phyloP scores from a whole-genome alignment of 225 moss, liverwort and hornwort species.

The Bryoerythrophyllum caledonicum region DNA sequence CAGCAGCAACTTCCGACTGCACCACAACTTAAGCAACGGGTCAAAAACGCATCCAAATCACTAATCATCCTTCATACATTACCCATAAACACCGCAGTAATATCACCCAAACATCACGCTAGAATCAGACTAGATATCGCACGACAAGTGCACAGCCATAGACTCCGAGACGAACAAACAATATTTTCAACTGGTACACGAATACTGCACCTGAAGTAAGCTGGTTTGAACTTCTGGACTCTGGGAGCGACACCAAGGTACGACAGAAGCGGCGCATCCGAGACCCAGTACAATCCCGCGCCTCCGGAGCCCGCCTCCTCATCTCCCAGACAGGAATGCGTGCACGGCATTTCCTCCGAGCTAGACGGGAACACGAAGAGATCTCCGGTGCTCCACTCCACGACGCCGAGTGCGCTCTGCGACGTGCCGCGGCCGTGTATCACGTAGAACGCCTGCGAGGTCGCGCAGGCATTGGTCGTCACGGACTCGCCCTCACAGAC shows the following conservation, averaged over 20 bases:
- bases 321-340: conserved; percentile 43
- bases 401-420: conserved; percentile 31
- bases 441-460: conserved; percentile 64
- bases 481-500: conserved; percentile 49
- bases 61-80: no score
- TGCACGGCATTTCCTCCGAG: conserved; percentile 48
- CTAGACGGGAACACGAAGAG: conserved; percentile 55
- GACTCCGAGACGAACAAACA: no score
- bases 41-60: no score
- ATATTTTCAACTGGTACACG: neutral
- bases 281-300: conserved; percentile 64
- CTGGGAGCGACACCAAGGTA: conserved; percentile 66
- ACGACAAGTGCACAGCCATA: no score
- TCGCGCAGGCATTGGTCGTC: conserved; percentile 54
- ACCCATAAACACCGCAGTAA: no score
- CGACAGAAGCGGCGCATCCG: conserved; percentile 55
- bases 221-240: conserved; percentile 47
- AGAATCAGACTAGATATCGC: no score
- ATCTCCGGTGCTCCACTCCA: conserved; percentile 64
- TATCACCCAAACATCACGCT: no score
- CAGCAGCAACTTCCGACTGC: conserved; percentile 53
- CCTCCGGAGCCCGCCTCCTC: conserved; percentile 48
- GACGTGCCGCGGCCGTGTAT: conserved; percentile 55
- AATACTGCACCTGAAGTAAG: conserved; percentile 47
- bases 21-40: neutral